Evolutionary conservation across 805 yeast genomes (phyloP).

Genomic region (Cyberlindnera meyerae): DNA sequence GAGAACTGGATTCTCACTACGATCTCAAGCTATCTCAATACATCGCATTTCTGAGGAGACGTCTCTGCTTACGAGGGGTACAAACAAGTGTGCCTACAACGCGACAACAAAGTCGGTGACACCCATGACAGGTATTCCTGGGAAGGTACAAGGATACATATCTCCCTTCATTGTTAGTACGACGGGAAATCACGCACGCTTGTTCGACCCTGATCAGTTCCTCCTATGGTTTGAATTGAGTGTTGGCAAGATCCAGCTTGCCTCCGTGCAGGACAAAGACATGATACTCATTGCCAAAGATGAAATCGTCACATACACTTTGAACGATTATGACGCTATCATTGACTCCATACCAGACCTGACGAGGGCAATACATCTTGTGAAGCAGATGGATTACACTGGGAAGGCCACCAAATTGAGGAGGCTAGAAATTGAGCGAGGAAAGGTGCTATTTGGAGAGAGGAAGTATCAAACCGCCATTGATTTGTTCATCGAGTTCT

Average conservation of each 20-base stretch:
- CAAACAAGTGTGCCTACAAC: constrained; percentile 5
- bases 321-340: constrained; percentile 6
- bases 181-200: constrained; percentile 13
- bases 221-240: constrained; percentile 4
- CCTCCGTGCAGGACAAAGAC: neutral
- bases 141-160: constrained; percentile 2
- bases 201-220: constrained; percentile 3
- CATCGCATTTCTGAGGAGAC: neutral
- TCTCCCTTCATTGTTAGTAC: constrained; percentile 9
- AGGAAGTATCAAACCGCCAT: constrained; percentile 34
- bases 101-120: neutral
- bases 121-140: constrained; percentile 3
- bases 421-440: constrained; percentile 39
- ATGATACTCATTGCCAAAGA: constrained; percentile 5
- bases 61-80: constrained; percentile 10
- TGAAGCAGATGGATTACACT: constrained; percentile 29
- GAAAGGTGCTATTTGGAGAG: constrained; percentile 28
- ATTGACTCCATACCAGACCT: constrained; percentile 4
- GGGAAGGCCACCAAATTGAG: constrained; percentile 34
- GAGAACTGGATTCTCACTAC: constrained; percentile 12
- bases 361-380: constrained; percentile 33
- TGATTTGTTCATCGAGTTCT: constrained; percentile 41
- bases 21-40: constrained; percentile 3
- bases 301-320: constrained; percentile 1
- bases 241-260: constrained; percentile 1